A percentile compares a stretch with the other conserved stretches of the same genome.
These are phyloP conservation scores for Candida yuanshanica DNA, from an alignment of 805 yeast genomes.

Conservation along the genomic window DNA sequence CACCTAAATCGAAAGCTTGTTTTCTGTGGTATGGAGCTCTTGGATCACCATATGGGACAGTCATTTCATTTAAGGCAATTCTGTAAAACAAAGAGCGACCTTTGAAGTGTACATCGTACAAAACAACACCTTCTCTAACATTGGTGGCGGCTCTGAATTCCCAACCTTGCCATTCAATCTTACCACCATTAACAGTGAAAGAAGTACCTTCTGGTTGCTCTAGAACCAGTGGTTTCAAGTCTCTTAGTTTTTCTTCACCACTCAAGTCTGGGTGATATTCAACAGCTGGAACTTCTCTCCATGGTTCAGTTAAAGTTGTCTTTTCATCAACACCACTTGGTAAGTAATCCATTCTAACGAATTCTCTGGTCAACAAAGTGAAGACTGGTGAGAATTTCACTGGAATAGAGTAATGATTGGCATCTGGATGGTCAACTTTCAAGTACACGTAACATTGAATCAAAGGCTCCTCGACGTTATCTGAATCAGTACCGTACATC, in stretches of 20 bases:
- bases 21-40: slow-evolving; percentile 80
- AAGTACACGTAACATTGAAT: slow-evolving; percentile 74
- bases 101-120: slow-evolving; percentile 67
- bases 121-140: slow-evolving; percentile 73
- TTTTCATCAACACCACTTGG: slow-evolving; percentile 68
- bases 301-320: slow-evolving; percentile 45
- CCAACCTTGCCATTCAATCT: slow-evolving; percentile 81
- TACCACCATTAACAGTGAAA: slow-evolving; percentile 51
- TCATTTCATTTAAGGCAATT: slow-evolving; percentile 73
- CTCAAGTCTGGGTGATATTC: slow-evolving; percentile 72
- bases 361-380: slow-evolving; percentile 52
- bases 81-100: slow-evolving; percentile 75
- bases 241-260: slow-evolving; percentile 44
- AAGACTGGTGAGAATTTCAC: slow-evolving; percentile 70
- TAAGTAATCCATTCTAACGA: slow-evolving; percentile 66
- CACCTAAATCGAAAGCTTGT: slow-evolving; percentile 84
- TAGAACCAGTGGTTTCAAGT: slow-evolving; percentile 63
- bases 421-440: slow-evolving; percentile 60
- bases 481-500: slow-evolving; percentile 80
- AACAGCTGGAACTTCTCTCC: slow-evolving; percentile 54
- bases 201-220: slow-evolving; percentile 79
- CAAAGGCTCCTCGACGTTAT: slow-evolving; percentile 44
- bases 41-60: slow-evolving; percentile 85
- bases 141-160: slow-evolving; percentile 65
- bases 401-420: slow-evolving; percentile 73